Evolutionary conservation across 1,139 yeast genomes (phyloP).

Genomic region (Candida glucosophila): DNA sequence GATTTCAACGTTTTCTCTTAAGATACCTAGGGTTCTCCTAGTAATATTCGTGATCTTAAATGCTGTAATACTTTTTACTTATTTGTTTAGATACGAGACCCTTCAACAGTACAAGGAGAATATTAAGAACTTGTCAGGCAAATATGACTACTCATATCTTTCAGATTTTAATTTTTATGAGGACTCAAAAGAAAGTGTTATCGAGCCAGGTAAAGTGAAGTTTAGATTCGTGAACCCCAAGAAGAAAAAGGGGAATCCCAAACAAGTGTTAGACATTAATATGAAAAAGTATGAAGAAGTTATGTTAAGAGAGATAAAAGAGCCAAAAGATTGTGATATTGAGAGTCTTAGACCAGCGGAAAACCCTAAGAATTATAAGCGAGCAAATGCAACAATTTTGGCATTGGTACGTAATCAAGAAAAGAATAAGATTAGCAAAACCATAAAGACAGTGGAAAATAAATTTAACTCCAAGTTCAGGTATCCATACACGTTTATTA

Average conservation of each 20-base stretch:
- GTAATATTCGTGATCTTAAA: conserved; percentile 6
- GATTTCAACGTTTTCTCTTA: conserved; percentile 12
- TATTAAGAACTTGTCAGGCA: conserved; percentile 4
- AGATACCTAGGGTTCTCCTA: conserved; percentile 6
- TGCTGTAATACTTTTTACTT: conserved; percentile 5
- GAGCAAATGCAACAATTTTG: conserved; percentile 67
- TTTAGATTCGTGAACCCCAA: conserved; percentile 25
- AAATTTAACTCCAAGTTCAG: conserved; percentile 60
- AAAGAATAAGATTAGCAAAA: conserved; percentile 32
- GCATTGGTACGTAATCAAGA: conserved; percentile 67
- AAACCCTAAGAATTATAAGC: conserved; percentile 20
- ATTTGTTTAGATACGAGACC: conserved; percentile 2
- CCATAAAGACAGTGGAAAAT: conserved; percentile 53
- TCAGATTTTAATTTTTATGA: no score
- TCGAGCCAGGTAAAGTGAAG: conserved; percentile 21
- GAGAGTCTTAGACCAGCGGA: conserved; percentile 23
- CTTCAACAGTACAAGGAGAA: conserved; percentile 2
- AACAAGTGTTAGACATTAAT: conserved; percentile 27
- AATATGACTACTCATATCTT: no score
- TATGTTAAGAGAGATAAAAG: conserved; percentile 25
- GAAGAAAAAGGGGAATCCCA: conserved; percentile 16
- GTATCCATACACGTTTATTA: conserved; percentile 76
- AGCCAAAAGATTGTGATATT: conserved; percentile 41
- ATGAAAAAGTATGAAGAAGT: conserved; percentile 21
- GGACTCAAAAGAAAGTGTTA: no score